phyloP scores from a whole-genome alignment of 164 flowering plant species.

The Cinnamomum chago region DNA sequence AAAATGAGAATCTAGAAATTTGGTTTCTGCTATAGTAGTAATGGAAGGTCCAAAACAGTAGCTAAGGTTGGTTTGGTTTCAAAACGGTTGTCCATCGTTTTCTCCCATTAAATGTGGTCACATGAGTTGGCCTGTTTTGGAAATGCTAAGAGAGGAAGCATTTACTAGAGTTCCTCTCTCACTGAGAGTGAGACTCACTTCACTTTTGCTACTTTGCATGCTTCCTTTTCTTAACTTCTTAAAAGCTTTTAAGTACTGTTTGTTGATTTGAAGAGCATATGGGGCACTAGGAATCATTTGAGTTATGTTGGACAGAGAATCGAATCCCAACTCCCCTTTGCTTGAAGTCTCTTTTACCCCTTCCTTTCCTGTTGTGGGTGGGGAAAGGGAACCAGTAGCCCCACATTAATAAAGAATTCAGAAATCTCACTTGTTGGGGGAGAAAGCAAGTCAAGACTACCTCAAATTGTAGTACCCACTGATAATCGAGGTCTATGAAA shows the following conservation, averaged over 20 bases:
- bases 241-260: background rate
- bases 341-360: background rate
- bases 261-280: background rate
- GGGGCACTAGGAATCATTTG: background rate
- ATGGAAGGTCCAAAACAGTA: too few species aligned
- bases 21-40: too few species aligned
- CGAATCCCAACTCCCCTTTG: conserved; percentile 9
- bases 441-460: too few species aligned
- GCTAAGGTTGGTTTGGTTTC: too few species aligned
- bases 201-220: background rate
- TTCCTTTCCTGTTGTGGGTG: background rate
- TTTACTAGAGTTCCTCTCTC: too few species aligned
- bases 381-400: background rate
- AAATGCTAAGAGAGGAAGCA: background rate
- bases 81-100: background rate
- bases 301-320: conserved; percentile 5
- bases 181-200: background rate
- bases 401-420: background rate
- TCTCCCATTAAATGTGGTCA: background rate
- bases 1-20: too few species aligned
- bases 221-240: background rate
- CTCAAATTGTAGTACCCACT: too few species aligned
- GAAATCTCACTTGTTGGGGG: background rate
- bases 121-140: background rate
- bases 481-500: too few species aligned